Evolutionary conservation across 2,329 filamentous ascomycete genomes (phyloP).

Genomic region (Epichloe typhina): DNA sequence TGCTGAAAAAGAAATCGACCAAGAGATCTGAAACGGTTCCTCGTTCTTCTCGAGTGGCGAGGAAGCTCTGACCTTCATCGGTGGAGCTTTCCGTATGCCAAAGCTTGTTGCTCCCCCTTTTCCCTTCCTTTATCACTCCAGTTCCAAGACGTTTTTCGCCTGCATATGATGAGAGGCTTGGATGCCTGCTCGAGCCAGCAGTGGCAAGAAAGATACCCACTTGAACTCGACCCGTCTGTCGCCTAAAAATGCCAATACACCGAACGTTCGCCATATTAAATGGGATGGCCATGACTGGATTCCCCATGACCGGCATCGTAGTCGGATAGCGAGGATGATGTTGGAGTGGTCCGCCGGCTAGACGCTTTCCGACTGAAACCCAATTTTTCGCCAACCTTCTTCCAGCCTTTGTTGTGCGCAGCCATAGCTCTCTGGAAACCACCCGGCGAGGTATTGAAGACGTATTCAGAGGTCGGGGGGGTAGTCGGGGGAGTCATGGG

Average conservation of each 20-base stretch:
- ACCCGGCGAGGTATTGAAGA: slow-evolving; percentile 37
- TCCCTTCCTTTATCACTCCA: neutral
- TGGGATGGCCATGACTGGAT: slow-evolving; percentile 23
- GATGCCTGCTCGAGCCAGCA: no score
- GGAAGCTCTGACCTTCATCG: neutral
- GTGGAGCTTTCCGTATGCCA: neutral
- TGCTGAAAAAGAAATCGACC: neutral
- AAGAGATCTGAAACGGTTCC: neutral
- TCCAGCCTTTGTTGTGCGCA: slow-evolving; percentile 47
- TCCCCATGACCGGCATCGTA: slow-evolving; percentile 24
- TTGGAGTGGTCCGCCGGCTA: slow-evolving; percentile 28
- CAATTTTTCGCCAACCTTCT: slow-evolving; percentile 49
- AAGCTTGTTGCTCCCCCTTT: neutral
- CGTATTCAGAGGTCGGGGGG: slow-evolving; percentile 49
- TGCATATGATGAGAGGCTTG: neutral
- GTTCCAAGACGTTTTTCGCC: neutral
- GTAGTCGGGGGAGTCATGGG: slow-evolving; percentile 69
- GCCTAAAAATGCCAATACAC: neutral
- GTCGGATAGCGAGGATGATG: slow-evolving; percentile 27
- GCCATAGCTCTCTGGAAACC: slow-evolving; percentile 40
- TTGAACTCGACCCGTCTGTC: neutral
- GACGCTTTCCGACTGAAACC: slow-evolving; percentile 42
- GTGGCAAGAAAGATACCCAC: no score
- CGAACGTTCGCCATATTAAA: slow-evolving; percentile 28
- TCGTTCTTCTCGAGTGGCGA: no score